Conservation (phyloP, 2,329 filamentous ascomycete genomes). For the Hypoxylon sp. region DNA sequence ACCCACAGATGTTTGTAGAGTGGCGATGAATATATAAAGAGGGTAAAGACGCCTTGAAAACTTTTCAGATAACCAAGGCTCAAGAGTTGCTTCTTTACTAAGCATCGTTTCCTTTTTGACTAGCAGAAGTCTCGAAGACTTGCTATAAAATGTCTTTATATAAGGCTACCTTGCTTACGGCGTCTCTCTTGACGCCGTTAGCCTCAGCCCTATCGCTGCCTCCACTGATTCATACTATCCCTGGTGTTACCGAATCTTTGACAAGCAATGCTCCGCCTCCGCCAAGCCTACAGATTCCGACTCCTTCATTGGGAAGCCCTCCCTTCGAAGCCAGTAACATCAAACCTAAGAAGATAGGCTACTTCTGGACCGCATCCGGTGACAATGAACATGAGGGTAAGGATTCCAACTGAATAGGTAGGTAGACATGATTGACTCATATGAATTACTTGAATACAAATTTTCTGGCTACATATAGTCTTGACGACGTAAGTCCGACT, state of each 20-base stretch:
- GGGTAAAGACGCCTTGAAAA: no score
- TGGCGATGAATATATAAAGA: no score
- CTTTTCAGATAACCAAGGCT: no score
- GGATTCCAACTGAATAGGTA: background rate
- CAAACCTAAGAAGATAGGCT: constrained; percentile 74
- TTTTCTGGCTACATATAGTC: constrained; percentile 68
- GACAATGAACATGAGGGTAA: constrained; percentile 65
- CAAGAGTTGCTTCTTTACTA: no score
- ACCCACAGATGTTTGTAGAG: no score
- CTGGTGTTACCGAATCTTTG: constrained; percentile 69
- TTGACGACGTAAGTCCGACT: constrained; percentile 64
- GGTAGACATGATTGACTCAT: background rate
- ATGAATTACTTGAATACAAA: constrained; percentile 48
- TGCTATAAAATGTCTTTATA: constrained; percentile 25
- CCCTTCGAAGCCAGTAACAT: constrained; percentile 65
- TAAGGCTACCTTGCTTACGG: constrained; percentile 5
- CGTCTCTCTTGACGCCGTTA: constrained; percentile 9
- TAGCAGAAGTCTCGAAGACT: background rate
- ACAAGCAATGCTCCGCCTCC: constrained; percentile 62
- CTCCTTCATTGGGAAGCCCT: constrained; percentile 66
- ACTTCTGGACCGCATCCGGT: constrained; percentile 72
- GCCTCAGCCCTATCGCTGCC: constrained; percentile 55
- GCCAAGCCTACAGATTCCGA: constrained; percentile 69
- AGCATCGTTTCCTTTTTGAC: no score
- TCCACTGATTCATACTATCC: constrained; percentile 68